These are phyloP conservation scores for Coemansia sp. DNA, from an alignment of 192 early-diverging fungal species.

Conservation along the genomic window DNA sequence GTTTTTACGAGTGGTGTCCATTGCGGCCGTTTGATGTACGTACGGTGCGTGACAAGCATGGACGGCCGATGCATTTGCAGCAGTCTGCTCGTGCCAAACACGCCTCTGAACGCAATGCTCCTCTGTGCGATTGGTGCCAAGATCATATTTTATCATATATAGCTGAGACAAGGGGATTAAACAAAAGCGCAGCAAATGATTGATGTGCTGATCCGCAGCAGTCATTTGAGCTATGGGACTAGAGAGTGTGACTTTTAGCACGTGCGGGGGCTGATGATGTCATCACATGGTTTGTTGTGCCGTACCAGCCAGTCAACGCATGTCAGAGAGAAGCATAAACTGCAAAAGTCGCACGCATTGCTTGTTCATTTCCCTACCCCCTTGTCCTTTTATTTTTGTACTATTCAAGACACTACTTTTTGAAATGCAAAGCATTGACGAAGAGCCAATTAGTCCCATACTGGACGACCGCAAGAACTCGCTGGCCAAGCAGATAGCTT, in stretches of 20 bases:
- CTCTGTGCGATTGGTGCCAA: conserved; percentile 2
- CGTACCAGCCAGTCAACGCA: background rate
- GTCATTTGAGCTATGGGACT: too few species aligned
- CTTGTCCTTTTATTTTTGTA: background rate
- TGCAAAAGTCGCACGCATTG: background rate
- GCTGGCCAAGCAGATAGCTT: conserved; percentile 30
- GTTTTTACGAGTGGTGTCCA: conserved; percentile 24
- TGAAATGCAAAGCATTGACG: background rate
- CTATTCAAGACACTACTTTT: background rate
- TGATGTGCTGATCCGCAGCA: background rate
- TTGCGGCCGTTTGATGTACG: background rate
- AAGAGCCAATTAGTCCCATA: conserved; percentile 7
- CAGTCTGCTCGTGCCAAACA: background rate
- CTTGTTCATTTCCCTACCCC: background rate
- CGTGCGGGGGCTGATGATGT: conserved; percentile 1
- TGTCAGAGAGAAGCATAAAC: background rate
- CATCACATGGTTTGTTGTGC: background rate
- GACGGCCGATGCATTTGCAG: background rate
- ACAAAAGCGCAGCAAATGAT: background rate
- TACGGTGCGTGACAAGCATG: background rate
- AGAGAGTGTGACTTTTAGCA: background rate
- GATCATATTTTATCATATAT: background rate
- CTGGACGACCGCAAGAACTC: conserved; percentile 10
- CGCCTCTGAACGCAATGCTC: background rate
- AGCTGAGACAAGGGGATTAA: background rate